phyloP scores from a whole-genome alignment of 305 asterid species.

The Fraxinus greggii region DNA sequence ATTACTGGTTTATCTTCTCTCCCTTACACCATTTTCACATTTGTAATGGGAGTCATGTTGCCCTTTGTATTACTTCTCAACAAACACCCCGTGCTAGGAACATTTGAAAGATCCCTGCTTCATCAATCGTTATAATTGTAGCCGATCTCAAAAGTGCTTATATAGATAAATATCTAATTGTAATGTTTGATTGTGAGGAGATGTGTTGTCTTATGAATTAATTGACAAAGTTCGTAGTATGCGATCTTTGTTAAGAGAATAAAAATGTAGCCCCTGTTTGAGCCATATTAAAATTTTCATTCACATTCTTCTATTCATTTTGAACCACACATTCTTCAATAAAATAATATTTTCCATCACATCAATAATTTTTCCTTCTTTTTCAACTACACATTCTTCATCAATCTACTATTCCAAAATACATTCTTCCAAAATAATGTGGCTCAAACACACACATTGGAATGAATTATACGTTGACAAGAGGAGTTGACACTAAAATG shows the following conservation, averaged over 20 bases:
- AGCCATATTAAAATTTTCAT: too few species aligned
- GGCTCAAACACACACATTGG: too few species aligned
- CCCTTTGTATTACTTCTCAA: constrained; percentile 10
- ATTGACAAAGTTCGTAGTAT: background rate
- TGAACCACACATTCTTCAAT: too few species aligned
- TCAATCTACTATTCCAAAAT: too few species aligned
- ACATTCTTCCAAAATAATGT: too few species aligned
- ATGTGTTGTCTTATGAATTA: background rate
- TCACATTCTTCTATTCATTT: too few species aligned
- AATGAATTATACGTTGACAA: too few species aligned
- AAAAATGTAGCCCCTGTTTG: too few species aligned
- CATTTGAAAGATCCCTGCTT: background rate
- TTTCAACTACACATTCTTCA: too few species aligned
- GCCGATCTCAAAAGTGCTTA: background rate
- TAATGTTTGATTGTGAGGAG: background rate
- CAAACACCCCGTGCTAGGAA: background rate
- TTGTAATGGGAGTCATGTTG: constrained; percentile 6
- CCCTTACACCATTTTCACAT: constrained; percentile 12
- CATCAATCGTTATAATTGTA: constrained; percentile 1
- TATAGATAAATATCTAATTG: background rate
- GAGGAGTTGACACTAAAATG: too few species aligned
- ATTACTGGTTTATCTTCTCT: background rate
- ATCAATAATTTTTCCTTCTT: too few species aligned
- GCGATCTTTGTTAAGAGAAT: background rate
- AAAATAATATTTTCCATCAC: too few species aligned